Evolutionary conservation across 495 filamentous ascomycete genomes (phyloP).

Genomic region (Tuber magnatum): DNA sequence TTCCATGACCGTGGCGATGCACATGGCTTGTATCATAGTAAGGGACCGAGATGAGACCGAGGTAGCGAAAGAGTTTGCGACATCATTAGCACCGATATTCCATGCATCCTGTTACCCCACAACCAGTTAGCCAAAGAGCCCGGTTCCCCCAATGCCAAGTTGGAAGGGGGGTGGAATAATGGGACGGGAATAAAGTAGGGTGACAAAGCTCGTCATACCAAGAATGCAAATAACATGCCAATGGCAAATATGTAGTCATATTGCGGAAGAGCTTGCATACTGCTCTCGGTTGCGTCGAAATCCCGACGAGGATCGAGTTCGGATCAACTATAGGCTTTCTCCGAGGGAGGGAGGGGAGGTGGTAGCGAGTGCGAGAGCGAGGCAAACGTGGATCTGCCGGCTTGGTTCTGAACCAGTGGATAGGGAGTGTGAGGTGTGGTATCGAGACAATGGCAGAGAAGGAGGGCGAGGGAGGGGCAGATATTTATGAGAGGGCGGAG

Average conservation of each 20-base stretch:
- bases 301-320: not conserved
- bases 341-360: not conserved
- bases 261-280: slow-evolving; percentile 46
- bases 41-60: slow-evolving; percentile 62
- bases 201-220: slow-evolving; percentile 39
- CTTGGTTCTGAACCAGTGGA: not conserved
- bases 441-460: not conserved
- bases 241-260: slow-evolving; percentile 68
- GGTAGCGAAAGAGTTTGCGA: slow-evolving; percentile 69
- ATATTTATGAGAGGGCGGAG: slow-evolving; percentile 1
- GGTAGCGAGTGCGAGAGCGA: not conserved
- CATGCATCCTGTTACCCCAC: slow-evolving; percentile 41
- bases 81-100: slow-evolving; percentile 57
- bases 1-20: slow-evolving; percentile 61
- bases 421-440: not conserved
- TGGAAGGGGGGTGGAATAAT: not conserved
- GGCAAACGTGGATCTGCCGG: not conserved
- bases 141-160: not conserved
- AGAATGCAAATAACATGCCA: slow-evolving; percentile 67
- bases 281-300: not conserved
- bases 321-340: not conserved
- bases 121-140: not conserved
- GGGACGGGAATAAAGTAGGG: not conserved
- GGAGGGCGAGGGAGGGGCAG: not conserved
- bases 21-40: slow-evolving; percentile 61